Conservation (phyloP, 108 stramenopile species). For the Skeletonema grethae region DNA sequence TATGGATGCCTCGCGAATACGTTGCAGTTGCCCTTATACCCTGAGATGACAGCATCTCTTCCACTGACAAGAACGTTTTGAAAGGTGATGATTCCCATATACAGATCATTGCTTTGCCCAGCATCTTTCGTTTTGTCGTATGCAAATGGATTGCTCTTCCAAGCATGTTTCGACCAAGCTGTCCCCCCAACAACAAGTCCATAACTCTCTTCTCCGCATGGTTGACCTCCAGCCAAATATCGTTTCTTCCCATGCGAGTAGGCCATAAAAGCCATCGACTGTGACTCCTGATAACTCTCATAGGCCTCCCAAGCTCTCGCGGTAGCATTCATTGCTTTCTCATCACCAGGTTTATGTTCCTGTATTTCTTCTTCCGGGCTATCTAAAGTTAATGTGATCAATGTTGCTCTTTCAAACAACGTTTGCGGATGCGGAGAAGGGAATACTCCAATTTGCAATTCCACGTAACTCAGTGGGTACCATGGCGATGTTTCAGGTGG, state of each 20-base stretch:
- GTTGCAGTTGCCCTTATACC: conserved; percentile 12
- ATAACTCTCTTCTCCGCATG: conserved; percentile 11
- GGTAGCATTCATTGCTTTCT: not conserved
- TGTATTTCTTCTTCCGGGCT: conserved; percentile 14
- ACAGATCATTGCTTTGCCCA: conserved; percentile 1
- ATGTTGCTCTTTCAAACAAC: conserved; percentile 24
- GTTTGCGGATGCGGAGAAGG: conserved; percentile 28
- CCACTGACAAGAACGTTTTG: conserved; percentile 25
- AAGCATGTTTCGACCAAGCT: conserved; percentile 2
- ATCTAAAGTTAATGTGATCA: conserved; percentile 22
- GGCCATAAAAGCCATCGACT: conserved; percentile 14
- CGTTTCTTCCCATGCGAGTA: conserved; percentile 27
- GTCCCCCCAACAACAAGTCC: conserved; percentile 20
- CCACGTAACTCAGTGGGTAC: conserved; percentile 11
- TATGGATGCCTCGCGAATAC: conserved; percentile 30
- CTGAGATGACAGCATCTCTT: conserved; percentile 29
- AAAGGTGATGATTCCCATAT: conserved; percentile 15
- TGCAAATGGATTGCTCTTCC: conserved; percentile 13
- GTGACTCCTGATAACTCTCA: conserved; percentile 7
- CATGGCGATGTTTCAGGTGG: conserved; percentile 20
- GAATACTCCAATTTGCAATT: conserved; percentile 14
- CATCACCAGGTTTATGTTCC: not conserved
- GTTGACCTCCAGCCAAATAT: conserved; percentile 23
- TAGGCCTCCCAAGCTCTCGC: conserved; percentile 26
- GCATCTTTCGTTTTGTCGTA: conserved; percentile 3